Evolutionary conservation across 352 stramenopile species (phyloP).

Genomic region (Pilasporangium apinafurcum): DNA sequence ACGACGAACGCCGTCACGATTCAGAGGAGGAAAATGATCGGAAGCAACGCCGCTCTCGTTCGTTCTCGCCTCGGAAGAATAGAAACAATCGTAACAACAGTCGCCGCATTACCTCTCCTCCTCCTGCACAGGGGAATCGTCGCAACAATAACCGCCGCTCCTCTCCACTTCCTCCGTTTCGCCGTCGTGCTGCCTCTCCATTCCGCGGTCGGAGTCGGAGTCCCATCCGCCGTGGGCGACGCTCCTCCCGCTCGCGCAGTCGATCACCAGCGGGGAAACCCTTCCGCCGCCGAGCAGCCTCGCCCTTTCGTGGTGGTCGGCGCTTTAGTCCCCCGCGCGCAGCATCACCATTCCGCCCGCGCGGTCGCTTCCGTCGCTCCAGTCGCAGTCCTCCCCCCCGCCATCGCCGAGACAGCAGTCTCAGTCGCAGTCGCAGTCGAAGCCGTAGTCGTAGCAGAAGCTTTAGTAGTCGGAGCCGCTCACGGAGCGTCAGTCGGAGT

Average conservation of each 20-base stretch:
- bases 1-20: not conserved
- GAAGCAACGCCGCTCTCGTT: not conserved
- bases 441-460: slow-evolving; percentile 5
- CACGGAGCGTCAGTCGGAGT: slow-evolving; percentile 13
- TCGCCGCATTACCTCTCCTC: no score
- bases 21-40: not conserved
- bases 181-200: slow-evolving; percentile 25
- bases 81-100: not conserved
- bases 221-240: slow-evolving; percentile 15
- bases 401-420: slow-evolving; percentile 16
- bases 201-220: slow-evolving; percentile 46
- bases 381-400: slow-evolving; percentile 7
- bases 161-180: no score
- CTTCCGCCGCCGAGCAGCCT: slow-evolving; percentile 28
- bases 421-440: slow-evolving; percentile 16
- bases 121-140: no score
- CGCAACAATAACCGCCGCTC: slow-evolving; percentile 2
- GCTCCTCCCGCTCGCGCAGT: slow-evolving; percentile 17
- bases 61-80: not conserved
- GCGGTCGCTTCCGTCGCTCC: slow-evolving; percentile 19
- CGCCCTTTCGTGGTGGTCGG: slow-evolving; percentile 25
- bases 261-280: slow-evolving; percentile 32
- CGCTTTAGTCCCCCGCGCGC: slow-evolving; percentile 11
- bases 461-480: slow-evolving; percentile 16
- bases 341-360: slow-evolving; percentile 3